These are phyloP conservation scores for Metrosideros polymorpha DNA, from an alignment of 441 rosid species.

Conservation along the genomic window DNA sequence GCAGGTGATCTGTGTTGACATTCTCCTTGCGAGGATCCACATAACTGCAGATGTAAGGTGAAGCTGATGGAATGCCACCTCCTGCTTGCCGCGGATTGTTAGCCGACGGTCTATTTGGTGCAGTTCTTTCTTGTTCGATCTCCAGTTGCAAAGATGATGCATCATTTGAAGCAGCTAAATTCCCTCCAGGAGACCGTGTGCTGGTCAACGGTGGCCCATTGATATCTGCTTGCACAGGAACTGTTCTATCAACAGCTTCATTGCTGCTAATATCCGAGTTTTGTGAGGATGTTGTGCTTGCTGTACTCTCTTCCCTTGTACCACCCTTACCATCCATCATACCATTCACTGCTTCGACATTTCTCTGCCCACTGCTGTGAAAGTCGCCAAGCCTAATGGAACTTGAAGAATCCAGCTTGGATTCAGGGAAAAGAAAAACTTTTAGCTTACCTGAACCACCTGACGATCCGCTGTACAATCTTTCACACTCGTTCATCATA, in stretches of 20 bases:
- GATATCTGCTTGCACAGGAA: conserved; percentile 24
- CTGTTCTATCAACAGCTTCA: conserved; percentile 31
- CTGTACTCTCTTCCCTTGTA: conserved; percentile 48
- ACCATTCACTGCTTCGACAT: conserved; percentile 57
- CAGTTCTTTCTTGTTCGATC: conserved; percentile 31
- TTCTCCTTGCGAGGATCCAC: conserved; percentile 30
- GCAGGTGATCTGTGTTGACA: conserved; percentile 16
- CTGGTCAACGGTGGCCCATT: conserved; percentile 18
- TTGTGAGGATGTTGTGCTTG: conserved; percentile 60
- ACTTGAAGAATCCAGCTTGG: conserved; percentile 38
- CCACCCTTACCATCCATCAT: conserved; percentile 22
- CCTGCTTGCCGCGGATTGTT: conserved; percentile 26
- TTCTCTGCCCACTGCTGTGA: conserved; percentile 41
- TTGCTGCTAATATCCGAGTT: conserved; percentile 51
- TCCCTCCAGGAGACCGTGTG: conserved; percentile 20
- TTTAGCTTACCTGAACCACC: conserved; percentile 57
- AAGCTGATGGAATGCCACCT: conserved; percentile 15
- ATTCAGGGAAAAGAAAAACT: conserved; percentile 45
- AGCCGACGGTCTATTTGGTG: conserved; percentile 26
- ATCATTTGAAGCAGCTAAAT: conserved; percentile 19
- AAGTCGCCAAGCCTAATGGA: conserved; percentile 33
- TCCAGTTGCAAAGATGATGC: conserved; percentile 25
- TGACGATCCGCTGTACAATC: conserved; percentile 35
- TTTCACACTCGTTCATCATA: conserved; percentile 75
- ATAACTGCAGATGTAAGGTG: conserved; percentile 19